These are phyloP conservation scores for Hanseniaspora thailandica DNA, from an alignment of 805 yeast genomes.

Conservation along the genomic window DNA sequence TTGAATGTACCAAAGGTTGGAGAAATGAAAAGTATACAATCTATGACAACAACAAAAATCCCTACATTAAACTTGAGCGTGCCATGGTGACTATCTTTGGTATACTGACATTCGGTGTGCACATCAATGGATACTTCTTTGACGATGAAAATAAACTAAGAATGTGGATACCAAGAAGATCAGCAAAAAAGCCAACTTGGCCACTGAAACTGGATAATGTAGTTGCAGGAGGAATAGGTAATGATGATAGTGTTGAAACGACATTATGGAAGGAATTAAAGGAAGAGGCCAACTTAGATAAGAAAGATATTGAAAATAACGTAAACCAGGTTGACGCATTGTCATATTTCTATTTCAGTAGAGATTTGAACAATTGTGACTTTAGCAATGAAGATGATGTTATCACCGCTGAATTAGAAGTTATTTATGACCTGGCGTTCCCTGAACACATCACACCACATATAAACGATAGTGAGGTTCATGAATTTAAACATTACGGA, in stretches of 20 bases:
- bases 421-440: slow-evolving; percentile 58
- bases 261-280: slow-evolving; percentile 75
- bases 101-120: slow-evolving; percentile 81
- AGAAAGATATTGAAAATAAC: slow-evolving; percentile 37
- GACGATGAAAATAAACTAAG: slow-evolving; percentile 36
- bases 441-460: slow-evolving; percentile 38
- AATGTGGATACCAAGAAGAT: slow-evolving; percentile 78
- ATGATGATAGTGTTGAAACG: slow-evolving; percentile 62
- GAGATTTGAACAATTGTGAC: slow-evolving; percentile 18
- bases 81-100: slow-evolving; percentile 75
- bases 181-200: slow-evolving; percentile 68
- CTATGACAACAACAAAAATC: slow-evolving; percentile 41
- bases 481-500: slow-evolving; percentile 52
- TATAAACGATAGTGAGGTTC: slow-evolving; percentile 67
- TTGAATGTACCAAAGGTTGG: slow-evolving; percentile 57
- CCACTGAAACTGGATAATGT: slow-evolving; percentile 89
- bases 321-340: slow-evolving; percentile 50
- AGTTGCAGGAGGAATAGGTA: slow-evolving; percentile 88
- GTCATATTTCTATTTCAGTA: slow-evolving; percentile 46
- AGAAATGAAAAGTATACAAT: slow-evolving; percentile 71
- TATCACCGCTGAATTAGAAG: slow-evolving; percentile 86
- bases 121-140: slow-evolving; percentile 66
- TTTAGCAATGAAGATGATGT: slow-evolving; percentile 39
- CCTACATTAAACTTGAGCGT: slow-evolving; percentile 66
- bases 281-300: slow-evolving; percentile 79